Evolutionary conservation across 2,329 filamentous ascomycete species (phyloP).

Genomic region (Cercospora sp.): DNA sequence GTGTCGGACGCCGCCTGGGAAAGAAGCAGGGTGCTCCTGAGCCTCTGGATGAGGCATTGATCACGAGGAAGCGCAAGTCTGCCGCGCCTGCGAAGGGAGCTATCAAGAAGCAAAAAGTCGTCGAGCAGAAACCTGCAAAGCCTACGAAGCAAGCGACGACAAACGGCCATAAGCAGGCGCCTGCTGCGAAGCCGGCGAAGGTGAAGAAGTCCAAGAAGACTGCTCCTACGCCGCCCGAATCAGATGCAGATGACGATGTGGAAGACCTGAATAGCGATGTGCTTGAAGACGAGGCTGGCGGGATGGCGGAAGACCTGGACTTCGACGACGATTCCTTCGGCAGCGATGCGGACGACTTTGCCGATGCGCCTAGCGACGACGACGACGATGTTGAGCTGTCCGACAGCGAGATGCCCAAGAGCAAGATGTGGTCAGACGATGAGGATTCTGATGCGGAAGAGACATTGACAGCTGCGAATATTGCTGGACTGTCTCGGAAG

Average conservation of each 20-base stretch:
- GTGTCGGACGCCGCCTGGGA: conserved; percentile 28
- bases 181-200: conserved; percentile 6
- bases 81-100: conserved; percentile 57
- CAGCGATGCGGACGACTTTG: conserved; percentile 37
- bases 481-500: conserved; percentile 83
- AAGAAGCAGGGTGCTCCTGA: conserved; percentile 87
- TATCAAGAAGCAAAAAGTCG: conserved; percentile 66
- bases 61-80: conserved; percentile 84
- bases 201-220: conserved; percentile 36
- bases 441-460: conserved; percentile 86
- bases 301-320: conserved; percentile 35
- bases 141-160: conserved; percentile 38
- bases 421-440: conserved; percentile 88
- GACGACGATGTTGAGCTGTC: conserved; percentile 61
- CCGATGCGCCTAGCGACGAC: conserved; percentile 41
- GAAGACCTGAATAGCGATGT: conserved; percentile 38
- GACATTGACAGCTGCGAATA: conserved; percentile 90
- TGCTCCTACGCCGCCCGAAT: conserved; percentile 39
- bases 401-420: conserved; percentile 55
- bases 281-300: conserved; percentile 51
- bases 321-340: conserved; percentile 38
- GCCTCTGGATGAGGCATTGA: conserved; percentile 72
- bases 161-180: conserved; percentile 37
- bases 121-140: conserved; percentile 45
- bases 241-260: conserved; percentile 34